Conservation (phyloP, 208 protist species). For the Willaertia magna region DNA sequence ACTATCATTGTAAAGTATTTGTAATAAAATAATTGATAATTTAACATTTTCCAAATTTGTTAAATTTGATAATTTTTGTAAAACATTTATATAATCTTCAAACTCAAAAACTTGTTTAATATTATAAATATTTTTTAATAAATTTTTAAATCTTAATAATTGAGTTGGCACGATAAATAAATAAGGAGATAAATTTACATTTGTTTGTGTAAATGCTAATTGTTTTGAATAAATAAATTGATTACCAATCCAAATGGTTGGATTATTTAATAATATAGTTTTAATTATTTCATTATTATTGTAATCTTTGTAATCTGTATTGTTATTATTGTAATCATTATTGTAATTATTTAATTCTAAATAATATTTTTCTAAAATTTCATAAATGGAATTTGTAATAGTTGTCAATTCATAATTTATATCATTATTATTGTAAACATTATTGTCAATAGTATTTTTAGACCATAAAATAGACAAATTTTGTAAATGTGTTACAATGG, state of each 20-base stretch:
- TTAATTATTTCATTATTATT: background rate
- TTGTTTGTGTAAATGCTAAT: background rate
- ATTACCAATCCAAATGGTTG: slow-evolving; percentile 9
- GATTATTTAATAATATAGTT: background rate
- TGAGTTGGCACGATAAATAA: background rate
- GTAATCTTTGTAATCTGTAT: background rate
- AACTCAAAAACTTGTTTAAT: slow-evolving; percentile 6
- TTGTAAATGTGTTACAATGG: too few species aligned
- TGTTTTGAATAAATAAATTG: background rate
- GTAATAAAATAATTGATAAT: background rate
- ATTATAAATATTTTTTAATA: slow-evolving; percentile 8
- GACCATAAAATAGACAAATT: too few species aligned
- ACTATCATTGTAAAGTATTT: slow-evolving; percentile 21
- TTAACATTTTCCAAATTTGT: background rate
- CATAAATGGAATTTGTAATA: background rate
- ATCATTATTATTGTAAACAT: too few species aligned
- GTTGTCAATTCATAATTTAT: too few species aligned
- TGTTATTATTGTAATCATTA: too few species aligned
- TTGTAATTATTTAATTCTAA: background rate
- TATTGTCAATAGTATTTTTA: too few species aligned
- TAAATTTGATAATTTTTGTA: background rate
- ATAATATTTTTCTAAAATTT: background rate
- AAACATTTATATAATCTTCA: background rate
- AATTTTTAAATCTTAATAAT: background rate
- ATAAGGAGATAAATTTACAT: background rate